Base-by-base conservation (phyloP, 805 yeast species). In the Priceomyces haplophilus region DNA sequence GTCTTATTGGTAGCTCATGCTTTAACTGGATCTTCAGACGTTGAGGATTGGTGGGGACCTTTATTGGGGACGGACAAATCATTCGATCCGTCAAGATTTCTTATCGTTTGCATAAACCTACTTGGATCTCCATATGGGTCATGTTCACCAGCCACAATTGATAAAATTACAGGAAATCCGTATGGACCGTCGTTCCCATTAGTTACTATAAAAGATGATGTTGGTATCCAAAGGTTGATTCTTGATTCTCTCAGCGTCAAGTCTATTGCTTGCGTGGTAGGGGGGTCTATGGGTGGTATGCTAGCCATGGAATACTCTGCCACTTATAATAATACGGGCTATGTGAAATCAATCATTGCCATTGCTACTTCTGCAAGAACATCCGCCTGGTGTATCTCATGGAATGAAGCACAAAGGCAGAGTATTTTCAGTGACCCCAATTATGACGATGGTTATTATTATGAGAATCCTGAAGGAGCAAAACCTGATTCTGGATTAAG, bases 241-340 rank as follows among this genome's bases (percentile, higher is more conserved):
- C 67, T 93, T 38, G 97, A 90, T 51, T 79, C 82, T 3, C 64
- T 93, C 36, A 89, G 88, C 0, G 88, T 93, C n/a, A 75, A 74
- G 41, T 76, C 81, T 44, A 70, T 91, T 21, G 97, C 97, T 1
- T 78, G 83, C 40, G 95, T 85, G 13, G 79, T 93, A 44, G 99
- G 99, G 31, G 99, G 99, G 0, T 90, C 98, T 19, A 93, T 93
- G 99, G 99, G 99, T 33, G 99, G 99, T 15, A 93, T 93, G 98
- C 68, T 89, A 35, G 88, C 90, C 0, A 68, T 93, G 53, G 99
- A 93, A 61, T 93, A 88, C 77, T 79, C 89, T 3, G 58, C 72
- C 1, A 65, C 66, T 2, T 88, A 78, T 59, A 82, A 79, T 42
- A 84, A 84, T 3, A 60, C 70, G 1, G 76, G 73, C 2, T 93